Evolutionary conservation across 2,329 filamentous ascomycete species (phyloP).

Genomic region (Penicillium olsonii): DNA sequence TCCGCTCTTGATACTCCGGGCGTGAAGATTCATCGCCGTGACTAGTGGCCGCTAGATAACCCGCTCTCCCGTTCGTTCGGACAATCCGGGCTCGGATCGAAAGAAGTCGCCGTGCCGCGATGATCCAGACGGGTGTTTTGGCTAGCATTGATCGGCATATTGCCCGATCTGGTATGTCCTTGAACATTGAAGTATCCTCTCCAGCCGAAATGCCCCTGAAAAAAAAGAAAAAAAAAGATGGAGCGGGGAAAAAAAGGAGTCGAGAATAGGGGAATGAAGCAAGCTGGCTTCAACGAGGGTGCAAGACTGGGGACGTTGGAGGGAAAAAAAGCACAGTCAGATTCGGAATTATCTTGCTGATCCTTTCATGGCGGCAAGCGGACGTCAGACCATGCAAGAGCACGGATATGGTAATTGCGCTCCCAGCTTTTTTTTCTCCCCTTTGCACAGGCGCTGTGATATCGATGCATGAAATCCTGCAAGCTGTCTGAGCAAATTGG

Average conservation of each 20-base stretch:
- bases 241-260: neutral
- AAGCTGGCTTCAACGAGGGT: neutral
- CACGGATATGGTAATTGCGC: conserved; percentile 7
- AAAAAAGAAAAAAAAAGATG: neutral
- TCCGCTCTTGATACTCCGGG: neutral
- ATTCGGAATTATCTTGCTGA: conserved; percentile 1
- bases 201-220: neutral
- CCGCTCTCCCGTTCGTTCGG: conserved; percentile 5
- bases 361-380: neutral
- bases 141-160: neutral
- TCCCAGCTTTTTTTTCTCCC: neutral
- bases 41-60: neutral
- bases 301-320: too few species aligned
- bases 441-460: conserved; percentile 9
- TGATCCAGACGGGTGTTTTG: neutral
- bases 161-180: neutral
- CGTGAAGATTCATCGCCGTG: neutral
- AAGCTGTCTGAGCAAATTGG: conserved; percentile 12
- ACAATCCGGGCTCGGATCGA: conserved; percentile 1
- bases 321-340: neutral
- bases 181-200: neutral
- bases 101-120: conserved; percentile 5
- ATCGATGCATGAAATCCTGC: conserved; percentile 14
- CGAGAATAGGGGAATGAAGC: neutral
- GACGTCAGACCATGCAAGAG: conserved; percentile 2